Conservation (phyloP, 148 eudicot genomes). For the Rheum nobile region DNA sequence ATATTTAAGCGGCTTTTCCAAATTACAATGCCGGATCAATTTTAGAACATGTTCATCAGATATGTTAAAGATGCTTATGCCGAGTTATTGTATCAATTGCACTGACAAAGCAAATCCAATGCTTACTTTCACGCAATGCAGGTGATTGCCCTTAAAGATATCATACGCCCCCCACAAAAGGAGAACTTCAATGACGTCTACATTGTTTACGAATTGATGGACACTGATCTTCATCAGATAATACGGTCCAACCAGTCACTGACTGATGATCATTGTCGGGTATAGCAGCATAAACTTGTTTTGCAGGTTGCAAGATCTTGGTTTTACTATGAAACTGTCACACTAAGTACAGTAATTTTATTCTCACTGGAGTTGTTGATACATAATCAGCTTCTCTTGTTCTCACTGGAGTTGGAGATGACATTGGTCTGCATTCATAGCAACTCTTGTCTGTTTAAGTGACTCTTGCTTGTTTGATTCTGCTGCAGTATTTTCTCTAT, state of each 20-base stretch:
- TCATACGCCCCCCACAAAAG: constrained; percentile 55
- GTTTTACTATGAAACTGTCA: background rate
- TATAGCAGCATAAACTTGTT: constrained; percentile 14
- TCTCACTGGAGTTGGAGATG: background rate
- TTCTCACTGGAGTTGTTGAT: background rate
- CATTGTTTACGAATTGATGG: constrained; percentile 63
- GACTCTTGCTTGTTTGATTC: constrained; percentile 6
- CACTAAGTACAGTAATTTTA: background rate
- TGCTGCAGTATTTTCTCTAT: constrained; percentile 70
- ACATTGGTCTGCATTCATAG: background rate
- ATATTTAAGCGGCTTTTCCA: too few relatives aligned
- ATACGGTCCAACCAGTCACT: constrained; percentile 44
- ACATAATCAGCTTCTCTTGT: background rate
- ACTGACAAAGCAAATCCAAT: background rate
- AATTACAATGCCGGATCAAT: background rate
- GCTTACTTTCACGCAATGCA: constrained; percentile 9
- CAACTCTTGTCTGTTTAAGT: background rate
- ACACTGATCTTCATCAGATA: constrained; percentile 77
- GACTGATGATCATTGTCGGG: constrained; percentile 71
- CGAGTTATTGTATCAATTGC: background rate
- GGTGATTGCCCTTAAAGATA: constrained; percentile 45
- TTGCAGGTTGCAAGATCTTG: constrained; percentile 3
- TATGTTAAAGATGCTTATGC: background rate
- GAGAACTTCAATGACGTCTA: constrained; percentile 64
- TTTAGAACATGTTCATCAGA: background rate